These are phyloP conservation scores for Clathrus columnatus DNA, from an alignment of 768 basidiomycete species.

Conservation along the genomic window DNA sequence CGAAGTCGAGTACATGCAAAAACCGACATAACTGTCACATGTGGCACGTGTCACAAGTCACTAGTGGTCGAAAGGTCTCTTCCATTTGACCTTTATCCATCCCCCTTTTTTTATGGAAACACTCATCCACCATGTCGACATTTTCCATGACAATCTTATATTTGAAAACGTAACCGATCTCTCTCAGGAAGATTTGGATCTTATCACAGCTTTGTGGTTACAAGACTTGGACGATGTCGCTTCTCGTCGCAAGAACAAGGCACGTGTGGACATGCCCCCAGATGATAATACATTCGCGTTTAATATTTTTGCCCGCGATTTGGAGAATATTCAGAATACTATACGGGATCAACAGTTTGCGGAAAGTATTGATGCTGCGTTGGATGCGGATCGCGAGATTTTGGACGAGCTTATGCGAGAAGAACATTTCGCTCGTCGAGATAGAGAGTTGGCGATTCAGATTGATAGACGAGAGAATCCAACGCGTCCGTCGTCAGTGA, in stretches of 20 bases:
- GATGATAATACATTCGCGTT: constrained; percentile 41
- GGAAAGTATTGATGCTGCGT: constrained; percentile 32
- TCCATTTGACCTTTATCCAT: no score
- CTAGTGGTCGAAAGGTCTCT: no score
- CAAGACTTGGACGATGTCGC: constrained; percentile 33
- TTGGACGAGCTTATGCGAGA: constrained; percentile 24
- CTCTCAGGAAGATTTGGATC: not conserved
- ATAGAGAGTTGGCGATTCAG: constrained; percentile 34
- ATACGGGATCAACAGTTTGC: constrained; percentile 32
- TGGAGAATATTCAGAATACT: constrained; percentile 22
- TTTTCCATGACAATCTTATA: no score
- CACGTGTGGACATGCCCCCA: constrained; percentile 21
- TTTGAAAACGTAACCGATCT: no score
- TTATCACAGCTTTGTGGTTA: constrained; percentile 32
- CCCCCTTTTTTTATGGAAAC: no score
- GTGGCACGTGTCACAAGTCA: no score
- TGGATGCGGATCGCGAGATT: constrained; percentile 27
- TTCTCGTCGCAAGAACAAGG: constrained; percentile 24
- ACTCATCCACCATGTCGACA: no score
- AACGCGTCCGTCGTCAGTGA: not conserved
- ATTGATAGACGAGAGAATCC: constrained; percentile 13
- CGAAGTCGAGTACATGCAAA: no score
- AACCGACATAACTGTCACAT: no score
- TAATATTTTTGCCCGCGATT: constrained; percentile 30
- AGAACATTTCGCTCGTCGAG: constrained; percentile 33